Evolutionary conservation across 257 asterid species (phyloP).

Genomic region (Lavandula angustifolia): DNA sequence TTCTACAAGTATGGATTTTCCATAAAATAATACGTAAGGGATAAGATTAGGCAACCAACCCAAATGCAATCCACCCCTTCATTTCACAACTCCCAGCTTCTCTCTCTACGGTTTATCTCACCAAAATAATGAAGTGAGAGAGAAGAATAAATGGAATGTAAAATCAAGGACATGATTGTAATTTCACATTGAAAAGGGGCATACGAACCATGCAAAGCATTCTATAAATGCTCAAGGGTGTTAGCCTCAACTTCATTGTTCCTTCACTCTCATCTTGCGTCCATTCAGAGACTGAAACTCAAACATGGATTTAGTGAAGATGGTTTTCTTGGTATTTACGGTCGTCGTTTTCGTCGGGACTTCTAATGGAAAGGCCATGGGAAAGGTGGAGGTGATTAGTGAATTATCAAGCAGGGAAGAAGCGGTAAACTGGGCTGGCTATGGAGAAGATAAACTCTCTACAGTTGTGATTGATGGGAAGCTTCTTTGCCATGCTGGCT

Average conservation of each 20-base stretch:
- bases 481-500: conserved; percentile 49
- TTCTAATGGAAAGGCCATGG: conserved; percentile 2
- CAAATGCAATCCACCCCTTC: conserved; percentile 45
- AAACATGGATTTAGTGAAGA: conserved; percentile 23
- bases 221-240: conserved; percentile 30
- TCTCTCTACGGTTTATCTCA: conserved; percentile 26
- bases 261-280: conserved; percentile 45
- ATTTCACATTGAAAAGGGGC: conserved; percentile 15
- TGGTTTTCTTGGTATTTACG: conserved; percentile 20
- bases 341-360: conserved; percentile 14
- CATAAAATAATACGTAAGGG: conserved; percentile 17
- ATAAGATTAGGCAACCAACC: conserved; percentile 76
- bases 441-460: conserved; percentile 63
- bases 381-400: conserved; percentile 6
- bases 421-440: conserved; percentile 45
- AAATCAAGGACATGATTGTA: conserved; percentile 38
- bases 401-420: conserved; percentile 31
- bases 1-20: conserved; percentile 23
- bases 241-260: conserved; percentile 50
- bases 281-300: conserved; percentile 32
- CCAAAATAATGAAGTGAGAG: background rate
- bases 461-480: conserved; percentile 59
- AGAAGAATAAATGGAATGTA: background rate
- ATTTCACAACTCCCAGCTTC: conserved; percentile 40
- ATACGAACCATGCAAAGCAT: conserved; percentile 42